phyloP scores from a whole-genome alignment of 805 yeast species.

The Blastobotrys chiropterorum region DNA sequence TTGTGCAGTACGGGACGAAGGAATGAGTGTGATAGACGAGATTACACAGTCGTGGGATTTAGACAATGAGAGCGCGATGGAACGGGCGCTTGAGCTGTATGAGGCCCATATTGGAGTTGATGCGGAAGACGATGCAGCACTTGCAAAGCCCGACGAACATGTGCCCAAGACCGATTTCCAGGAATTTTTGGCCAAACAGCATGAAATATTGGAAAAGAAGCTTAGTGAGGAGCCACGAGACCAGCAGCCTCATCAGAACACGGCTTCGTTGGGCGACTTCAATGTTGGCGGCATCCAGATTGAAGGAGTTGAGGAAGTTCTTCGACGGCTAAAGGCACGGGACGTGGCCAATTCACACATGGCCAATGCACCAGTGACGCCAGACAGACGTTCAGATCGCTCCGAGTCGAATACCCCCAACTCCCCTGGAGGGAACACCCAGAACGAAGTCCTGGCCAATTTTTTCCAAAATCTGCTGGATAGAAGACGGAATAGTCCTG shows the following conservation, averaged over 20 bases:
- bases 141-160: neutral
- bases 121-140: neutral
- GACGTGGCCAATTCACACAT: constrained; percentile 11
- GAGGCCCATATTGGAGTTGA: constrained; percentile 3
- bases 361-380: constrained; percentile 13
- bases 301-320: constrained; percentile 19
- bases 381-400: constrained; percentile 12
- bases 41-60: constrained; percentile 13
- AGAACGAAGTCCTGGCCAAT: constrained; percentile 22
- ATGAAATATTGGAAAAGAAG: constrained; percentile 11
- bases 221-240: constrained; percentile 2
- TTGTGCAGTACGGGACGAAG: neutral
- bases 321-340: constrained; percentile 19
- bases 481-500: constrained; percentile 5
- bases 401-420: constrained; percentile 14
- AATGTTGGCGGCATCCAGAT: constrained; percentile 25
- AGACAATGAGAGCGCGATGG: constrained; percentile 9
- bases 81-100: constrained; percentile 18
- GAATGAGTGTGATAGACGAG: constrained; percentile 12
- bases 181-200: constrained; percentile 17
- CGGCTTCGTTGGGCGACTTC: constrained; percentile 7
- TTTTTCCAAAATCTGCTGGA: constrained; percentile 24
- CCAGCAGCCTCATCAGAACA: neutral
- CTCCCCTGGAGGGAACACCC: constrained; percentile 7
- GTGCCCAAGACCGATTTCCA: constrained; percentile 20